Conservation (phyloP, 2,329 filamentous ascomycete species). For the Hypoxylon sp. region DNA sequence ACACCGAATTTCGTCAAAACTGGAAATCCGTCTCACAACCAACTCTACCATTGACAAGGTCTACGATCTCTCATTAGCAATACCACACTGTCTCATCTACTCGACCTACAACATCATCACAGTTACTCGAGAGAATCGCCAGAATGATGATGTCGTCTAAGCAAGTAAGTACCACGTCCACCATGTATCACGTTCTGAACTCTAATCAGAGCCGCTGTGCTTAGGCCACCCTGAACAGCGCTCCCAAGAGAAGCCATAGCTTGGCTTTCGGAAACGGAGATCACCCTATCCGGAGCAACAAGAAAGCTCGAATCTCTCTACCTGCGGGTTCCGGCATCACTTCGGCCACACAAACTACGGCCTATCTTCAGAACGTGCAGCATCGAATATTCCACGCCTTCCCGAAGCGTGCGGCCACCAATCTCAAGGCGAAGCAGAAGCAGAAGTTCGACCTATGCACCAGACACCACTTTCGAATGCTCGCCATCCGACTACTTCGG, state of each 20-base stretch:
- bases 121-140: neutral
- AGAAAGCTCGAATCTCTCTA: neutral
- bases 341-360: neutral
- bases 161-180: neutral
- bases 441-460: no score
- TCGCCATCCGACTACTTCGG: no score
- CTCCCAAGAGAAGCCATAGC: neutral
- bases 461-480: no score
- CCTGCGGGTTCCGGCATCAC: neutral
- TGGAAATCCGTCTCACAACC: neutral
- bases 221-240: neutral
- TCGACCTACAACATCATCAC: neutral
- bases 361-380: neutral
- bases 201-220: neutral
- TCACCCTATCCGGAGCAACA: neutral
- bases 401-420: neutral
- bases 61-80: neutral
- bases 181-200: neutral
- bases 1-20: neutral
- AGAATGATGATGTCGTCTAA: neutral
- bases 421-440: neutral
- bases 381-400: neutral
- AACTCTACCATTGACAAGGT: neutral
- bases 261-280: neutral
- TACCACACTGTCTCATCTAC: neutral